Conservation (phyloP, 2,329 filamentous ascomycete genomes). For the Furcasterigmium furcatum region DNA sequence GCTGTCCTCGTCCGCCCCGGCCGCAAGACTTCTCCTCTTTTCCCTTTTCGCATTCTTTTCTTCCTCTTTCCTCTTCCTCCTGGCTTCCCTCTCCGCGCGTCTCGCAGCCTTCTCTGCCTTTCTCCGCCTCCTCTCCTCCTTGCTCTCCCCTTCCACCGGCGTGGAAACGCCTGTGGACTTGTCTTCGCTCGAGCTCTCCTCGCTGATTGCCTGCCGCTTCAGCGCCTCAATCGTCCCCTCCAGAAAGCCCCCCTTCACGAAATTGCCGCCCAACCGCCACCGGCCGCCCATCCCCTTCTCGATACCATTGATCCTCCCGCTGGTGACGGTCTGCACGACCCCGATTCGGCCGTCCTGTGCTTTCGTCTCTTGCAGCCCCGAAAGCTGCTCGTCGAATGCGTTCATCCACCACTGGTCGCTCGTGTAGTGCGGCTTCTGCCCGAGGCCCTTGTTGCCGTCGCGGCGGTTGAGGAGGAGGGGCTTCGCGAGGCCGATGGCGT, state of each 20-base stretch:
- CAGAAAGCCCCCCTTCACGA: slow-evolving; percentile 78
- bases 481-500: slow-evolving; percentile 73
- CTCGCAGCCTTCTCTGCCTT: slow-evolving; percentile 27
- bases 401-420: slow-evolving; percentile 96
- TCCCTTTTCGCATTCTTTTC: slow-evolving; percentile 28
- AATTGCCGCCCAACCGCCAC: slow-evolving; percentile 75
- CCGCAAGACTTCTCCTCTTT: slow-evolving; percentile 16
- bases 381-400: slow-evolving; percentile 87
- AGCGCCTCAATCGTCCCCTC: slow-evolving; percentile 58
- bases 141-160: slow-evolving; percentile 15
- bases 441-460: slow-evolving; percentile 75
- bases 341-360: slow-evolving; percentile 52
- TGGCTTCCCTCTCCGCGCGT: slow-evolving; percentile 29
- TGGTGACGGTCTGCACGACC: slow-evolving; percentile 52
- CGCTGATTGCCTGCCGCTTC: slow-evolving; percentile 1
- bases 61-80: slow-evolving; percentile 20
- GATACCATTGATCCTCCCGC: slow-evolving; percentile 54
- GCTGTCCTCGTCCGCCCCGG: slow-evolving; percentile 21
- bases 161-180: slow-evolving; percentile 13
- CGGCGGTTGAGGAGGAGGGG: slow-evolving; percentile 83
- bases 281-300: slow-evolving; percentile 48
- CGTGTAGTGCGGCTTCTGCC: slow-evolving; percentile 65
- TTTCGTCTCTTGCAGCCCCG: slow-evolving; percentile 68
- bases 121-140: slow-evolving; percentile 23
- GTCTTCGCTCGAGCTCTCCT: slow-evolving; percentile 5